A percentile compares a stretch with the other conserved stretches of the same genome.
Evolutionary conservation across 352 stramenopile genomes (phyloP).

Genomic region (Phytophthora pisi): DNA sequence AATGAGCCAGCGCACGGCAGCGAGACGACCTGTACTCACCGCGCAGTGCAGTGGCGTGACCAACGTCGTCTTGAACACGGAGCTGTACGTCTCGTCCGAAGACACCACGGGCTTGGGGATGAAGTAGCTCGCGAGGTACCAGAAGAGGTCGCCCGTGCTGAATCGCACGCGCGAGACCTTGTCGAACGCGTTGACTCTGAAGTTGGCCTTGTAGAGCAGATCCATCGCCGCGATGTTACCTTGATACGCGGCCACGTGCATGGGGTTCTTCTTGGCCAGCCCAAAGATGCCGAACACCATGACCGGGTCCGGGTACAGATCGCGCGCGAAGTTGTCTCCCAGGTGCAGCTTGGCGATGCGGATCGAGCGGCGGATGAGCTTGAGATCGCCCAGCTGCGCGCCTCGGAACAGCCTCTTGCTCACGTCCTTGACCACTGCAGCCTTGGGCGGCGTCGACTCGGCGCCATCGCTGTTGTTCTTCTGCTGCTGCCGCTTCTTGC

Average conservation of each 20-base stretch:
- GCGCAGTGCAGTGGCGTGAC: constrained; percentile 82
- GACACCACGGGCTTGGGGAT: constrained; percentile 73
- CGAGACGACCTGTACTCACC: constrained; percentile 73
- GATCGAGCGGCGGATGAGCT: constrained; percentile 60
- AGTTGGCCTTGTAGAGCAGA: constrained; percentile 56
- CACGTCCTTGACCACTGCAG: constrained; percentile 54
- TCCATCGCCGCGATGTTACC: constrained; percentile 80
- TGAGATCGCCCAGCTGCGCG: constrained; percentile 68
- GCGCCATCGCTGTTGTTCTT: constrained; percentile 30
- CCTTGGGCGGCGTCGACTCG: constrained; percentile 20
- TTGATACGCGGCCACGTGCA: constrained; percentile 84
- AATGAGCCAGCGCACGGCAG: constrained; percentile 77
- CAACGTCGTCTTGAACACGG: constrained; percentile 75
- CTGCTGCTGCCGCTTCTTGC: constrained; percentile 46
- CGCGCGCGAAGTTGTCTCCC: constrained; percentile 55
- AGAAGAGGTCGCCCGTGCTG: constrained; percentile 82
- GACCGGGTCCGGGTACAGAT: constrained; percentile 71
- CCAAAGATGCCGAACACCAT: constrained; percentile 76
- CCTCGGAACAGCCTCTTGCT: constrained; percentile 78
- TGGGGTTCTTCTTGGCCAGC: constrained; percentile 83
- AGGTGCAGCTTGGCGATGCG: constrained; percentile 59
- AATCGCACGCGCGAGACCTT: constrained; percentile 84
- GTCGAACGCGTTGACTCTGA: constrained; percentile 77
- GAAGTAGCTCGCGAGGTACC: constrained; percentile 77
- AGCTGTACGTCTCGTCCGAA: constrained; percentile 65